Conservation (phyloP, 2,329 filamentous ascomycete genomes). For the Hypoxylon sp. region DNA sequence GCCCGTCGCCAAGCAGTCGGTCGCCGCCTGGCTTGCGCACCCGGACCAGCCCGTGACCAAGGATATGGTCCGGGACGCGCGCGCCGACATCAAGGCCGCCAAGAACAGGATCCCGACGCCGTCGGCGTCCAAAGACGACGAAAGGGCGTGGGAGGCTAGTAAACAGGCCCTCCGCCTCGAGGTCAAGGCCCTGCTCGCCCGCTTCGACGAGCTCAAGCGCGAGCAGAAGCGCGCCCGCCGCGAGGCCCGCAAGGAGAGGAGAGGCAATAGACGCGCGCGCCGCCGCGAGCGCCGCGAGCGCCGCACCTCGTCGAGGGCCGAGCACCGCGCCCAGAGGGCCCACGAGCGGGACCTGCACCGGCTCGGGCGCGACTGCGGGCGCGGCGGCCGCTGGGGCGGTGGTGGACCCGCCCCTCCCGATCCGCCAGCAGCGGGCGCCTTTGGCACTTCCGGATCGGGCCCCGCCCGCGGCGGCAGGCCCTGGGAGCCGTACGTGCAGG, state of each 20-base stretch:
- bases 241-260: slow-evolving; percentile 46
- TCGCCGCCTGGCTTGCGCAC: slow-evolving; percentile 58
- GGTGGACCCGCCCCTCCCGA: too few species aligned
- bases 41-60: slow-evolving; percentile 60
- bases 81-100: slow-evolving; percentile 53
- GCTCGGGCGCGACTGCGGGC: background rate
- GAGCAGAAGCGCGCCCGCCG: slow-evolving; percentile 39
- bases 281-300: slow-evolving; percentile 1
- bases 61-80: slow-evolving; percentile 52
- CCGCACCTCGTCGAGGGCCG: background rate
- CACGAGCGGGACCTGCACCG: background rate
- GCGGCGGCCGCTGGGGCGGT: background rate
- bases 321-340: slow-evolving; percentile 2
- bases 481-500: slow-evolving; percentile 19
- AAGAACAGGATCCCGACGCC: slow-evolving; percentile 35
- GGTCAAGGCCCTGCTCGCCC: slow-evolving; percentile 50
- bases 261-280: slow-evolving; percentile 12
- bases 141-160: slow-evolving; percentile 6
- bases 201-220: slow-evolving; percentile 55
- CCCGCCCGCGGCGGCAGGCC: background rate
- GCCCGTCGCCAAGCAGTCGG: slow-evolving; percentile 53
- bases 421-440: too few species aligned
- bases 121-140: too few species aligned
- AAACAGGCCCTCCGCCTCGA: slow-evolving; percentile 40
- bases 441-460: too few species aligned